Base-by-base conservation (phyloP, 2,329 filamentous ascomycete genomes). In the Chrysoporthe austroafricana region DNA sequence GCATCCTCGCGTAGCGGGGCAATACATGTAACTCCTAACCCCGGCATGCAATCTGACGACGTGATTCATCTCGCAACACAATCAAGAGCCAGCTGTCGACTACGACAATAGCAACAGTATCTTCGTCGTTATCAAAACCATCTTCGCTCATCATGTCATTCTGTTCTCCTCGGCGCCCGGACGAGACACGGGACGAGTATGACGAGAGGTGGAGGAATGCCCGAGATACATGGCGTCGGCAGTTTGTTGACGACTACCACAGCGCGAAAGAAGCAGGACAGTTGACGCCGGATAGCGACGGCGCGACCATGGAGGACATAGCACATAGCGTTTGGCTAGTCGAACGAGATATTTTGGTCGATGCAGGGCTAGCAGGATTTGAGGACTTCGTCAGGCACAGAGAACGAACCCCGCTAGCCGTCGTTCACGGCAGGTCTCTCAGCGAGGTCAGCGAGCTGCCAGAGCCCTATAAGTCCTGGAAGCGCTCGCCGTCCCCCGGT, bases 231-330 rank as follows among this genome's bases (percentile, higher is more conserved):
- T 57, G 34, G 62, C 62, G 54, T 39, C 54, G 46, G 54, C 42
- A 64, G 54, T 58, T 59, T 26, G 39, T 64, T 32, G 62, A 48
- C 43, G 32, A 48, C 42, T 64, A 58, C 54, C 36, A 64, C 26
- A 48, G 18, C 4, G 5, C 14, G 4, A 64, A 59, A 39, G 54
- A 58, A 36, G 32, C 62, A 18, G 36, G 42, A 34, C 54, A 58
- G 43, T 42, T 43, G n/a, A 46, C 62, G 5, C 42, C 26, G 1
- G n/a, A 39, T n/a, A 59, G 62, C 54, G 56, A 64, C 26, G 44
- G 44, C 34, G 26, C 26, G 18, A 18, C 36, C 16, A 13, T 48
- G 8, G 43, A 59, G 7, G 54, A 64, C 21, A 42, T 59, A 4
- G 32, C 32, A 26, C 21, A 48, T 2, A 7, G 4, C 26, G 43